phyloP scores from a whole-genome alignment of 768 basidiomycete species.

The Leccinum boreale region DNA sequence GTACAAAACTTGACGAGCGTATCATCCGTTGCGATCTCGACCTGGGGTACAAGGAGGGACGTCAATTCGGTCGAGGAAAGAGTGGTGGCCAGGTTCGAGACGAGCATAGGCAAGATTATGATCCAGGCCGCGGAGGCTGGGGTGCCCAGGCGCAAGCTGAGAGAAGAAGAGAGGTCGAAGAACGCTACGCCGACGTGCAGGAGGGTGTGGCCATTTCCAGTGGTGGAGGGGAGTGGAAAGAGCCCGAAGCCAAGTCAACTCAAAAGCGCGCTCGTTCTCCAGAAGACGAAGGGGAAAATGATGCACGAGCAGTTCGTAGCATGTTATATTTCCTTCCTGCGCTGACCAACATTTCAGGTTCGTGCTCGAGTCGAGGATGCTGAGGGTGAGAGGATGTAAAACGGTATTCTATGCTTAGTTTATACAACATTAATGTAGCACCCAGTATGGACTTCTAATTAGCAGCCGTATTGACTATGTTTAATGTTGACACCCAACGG shows the following conservation, averaged over 20 bases:
- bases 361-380: constrained; percentile 61
- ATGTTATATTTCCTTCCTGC: background rate
- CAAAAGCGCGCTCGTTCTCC: constrained; percentile 75
- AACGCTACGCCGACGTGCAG: constrained; percentile 78
- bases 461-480: constrained; percentile 13
- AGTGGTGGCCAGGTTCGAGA: constrained; percentile 96
- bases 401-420: constrained; percentile 23
- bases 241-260: constrained; percentile 44
- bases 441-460: constrained; percentile 11
- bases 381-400: constrained; percentile 70
- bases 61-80: constrained; percentile 96
- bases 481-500: constrained; percentile 7
- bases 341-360: constrained; percentile 36
- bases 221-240: constrained; percentile 86
- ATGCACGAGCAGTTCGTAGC: constrained; percentile 49
- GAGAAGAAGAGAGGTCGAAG: constrained; percentile 78
- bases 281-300: constrained; percentile 67
- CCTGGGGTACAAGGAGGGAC: constrained; percentile 91
- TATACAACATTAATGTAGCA: constrained; percentile 7
- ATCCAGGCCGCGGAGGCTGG: constrained; percentile 94
- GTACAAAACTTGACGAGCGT: constrained; percentile 98
- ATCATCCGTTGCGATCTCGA: constrained; percentile 98
- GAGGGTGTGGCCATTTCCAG: constrained; percentile 79
- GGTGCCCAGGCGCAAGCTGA: constrained; percentile 85
- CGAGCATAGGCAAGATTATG: constrained; percentile 95